Evolutionary conservation across 2,329 filamentous ascomycete species (phyloP).

Genomic region (Hypoxylon rubiginosum): DNA sequence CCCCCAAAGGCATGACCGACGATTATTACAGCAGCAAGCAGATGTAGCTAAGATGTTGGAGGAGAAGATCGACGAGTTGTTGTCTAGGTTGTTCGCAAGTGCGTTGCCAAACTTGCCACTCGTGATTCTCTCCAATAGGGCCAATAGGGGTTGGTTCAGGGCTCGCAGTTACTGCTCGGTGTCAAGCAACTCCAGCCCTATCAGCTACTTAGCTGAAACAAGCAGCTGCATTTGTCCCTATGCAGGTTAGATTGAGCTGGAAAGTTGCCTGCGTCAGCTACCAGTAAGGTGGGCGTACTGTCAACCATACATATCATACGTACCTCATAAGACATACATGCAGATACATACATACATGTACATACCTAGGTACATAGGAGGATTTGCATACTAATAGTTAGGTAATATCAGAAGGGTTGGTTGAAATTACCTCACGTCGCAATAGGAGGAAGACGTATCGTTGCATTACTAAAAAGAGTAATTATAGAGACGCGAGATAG

Average conservation of each 20-base stretch:
- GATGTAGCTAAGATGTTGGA: constrained; percentile 16
- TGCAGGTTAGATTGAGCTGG: constrained; percentile 43
- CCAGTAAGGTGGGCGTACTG: constrained; percentile 16
- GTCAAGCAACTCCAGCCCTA: constrained; percentile 37
- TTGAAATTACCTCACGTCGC: constrained; percentile 27
- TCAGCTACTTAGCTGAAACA: constrained; percentile 43
- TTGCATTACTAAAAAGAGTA: constrained; percentile 10
- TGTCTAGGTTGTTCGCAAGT: constrained; percentile 7
- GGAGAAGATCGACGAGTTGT: constrained; percentile 20
- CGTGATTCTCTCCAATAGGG: constrained; percentile 25
- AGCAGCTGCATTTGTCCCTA: constrained; percentile 34
- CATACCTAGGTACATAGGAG: neutral
- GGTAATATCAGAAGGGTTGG: constrained; percentile 22
- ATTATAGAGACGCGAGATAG: neutral
- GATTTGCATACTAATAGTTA: constrained; percentile 21
- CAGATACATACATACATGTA: neutral
- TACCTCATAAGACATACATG: constrained; percentile 12
- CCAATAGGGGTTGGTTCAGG: constrained; percentile 2
- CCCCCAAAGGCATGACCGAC: constrained; percentile 32
- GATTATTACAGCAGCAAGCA: constrained; percentile 15
- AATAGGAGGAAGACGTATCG: constrained; percentile 15
- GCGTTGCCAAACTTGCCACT: constrained; percentile 23
- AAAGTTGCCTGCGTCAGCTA: constrained; percentile 11
- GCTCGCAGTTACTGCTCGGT: constrained; percentile 21
- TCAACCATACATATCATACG: constrained; percentile 12